Evolutionary conservation across 1,139 yeast genomes (phyloP).

Genomic region (Lodderomyces pseudojiufengensis): DNA sequence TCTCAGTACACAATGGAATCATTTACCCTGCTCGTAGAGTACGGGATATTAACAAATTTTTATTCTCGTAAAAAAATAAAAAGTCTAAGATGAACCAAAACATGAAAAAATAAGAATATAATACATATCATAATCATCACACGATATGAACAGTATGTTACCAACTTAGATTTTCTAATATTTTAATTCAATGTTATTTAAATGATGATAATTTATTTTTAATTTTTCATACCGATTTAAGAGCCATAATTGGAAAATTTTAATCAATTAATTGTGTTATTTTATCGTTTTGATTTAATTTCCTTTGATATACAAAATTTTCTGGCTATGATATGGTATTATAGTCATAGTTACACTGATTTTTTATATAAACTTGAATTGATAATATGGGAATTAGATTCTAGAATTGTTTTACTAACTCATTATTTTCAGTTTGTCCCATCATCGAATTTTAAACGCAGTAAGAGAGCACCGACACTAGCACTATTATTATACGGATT

Average conservation of each 20-base stretch:
- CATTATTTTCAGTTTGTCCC: too few species aligned
- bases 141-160: slow-evolving; percentile 1
- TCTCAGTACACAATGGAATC: too few species aligned
- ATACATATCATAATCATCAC: neutral
- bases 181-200: too few species aligned
- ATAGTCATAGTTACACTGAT: slow-evolving; percentile 53
- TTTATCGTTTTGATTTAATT: slow-evolving; percentile 41
- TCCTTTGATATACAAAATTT: slow-evolving; percentile 16
- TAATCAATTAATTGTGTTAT: slow-evolving; percentile 21
- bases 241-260: slow-evolving; percentile 24
- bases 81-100: too few species aligned
- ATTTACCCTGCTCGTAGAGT: too few species aligned
- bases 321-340: slow-evolving; percentile 48
- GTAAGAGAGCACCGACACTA: too few species aligned
- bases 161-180: neutral
- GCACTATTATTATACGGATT: too few species aligned
- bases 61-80: too few species aligned
- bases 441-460: too few species aligned
- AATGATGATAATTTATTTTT: slow-evolving; percentile 23
- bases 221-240: slow-evolving; percentile 31
- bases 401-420: too few species aligned
- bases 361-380: slow-evolving; percentile 1
- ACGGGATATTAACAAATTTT: too few species aligned
- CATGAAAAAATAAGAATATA: neutral
- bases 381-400: too few species aligned